Evolutionary conservation across 768 basidiomycete genomes (phyloP), one percentile per base, ranked within the genome.

Genomic region (Leccinellum rugosiceps): DNA sequence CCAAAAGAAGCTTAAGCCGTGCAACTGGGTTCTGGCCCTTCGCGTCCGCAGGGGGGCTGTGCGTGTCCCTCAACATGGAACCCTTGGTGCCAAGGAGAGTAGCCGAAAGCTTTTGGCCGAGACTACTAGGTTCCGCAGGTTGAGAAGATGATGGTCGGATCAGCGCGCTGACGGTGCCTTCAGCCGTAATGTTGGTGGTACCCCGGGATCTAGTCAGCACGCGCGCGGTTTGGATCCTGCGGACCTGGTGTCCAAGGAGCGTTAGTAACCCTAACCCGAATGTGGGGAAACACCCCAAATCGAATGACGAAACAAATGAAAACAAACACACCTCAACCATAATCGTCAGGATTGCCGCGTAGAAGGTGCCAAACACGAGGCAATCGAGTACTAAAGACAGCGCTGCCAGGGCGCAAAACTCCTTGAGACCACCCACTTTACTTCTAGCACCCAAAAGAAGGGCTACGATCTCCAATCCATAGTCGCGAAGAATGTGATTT

Each of bases 391-490:
- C 80, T 50, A 99, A 79, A 52, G 92, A 78, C n/a, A 98, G 71
- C 2, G 94, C 94, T 0, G 95, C 97, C 15, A 98, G 83, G 11
- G 94, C 90, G 69, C 96, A 98, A 61, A 98, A 96, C 73, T 99
- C 95, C 60, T 83, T 85, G 50, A 99, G 76, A 11, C 96, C 96
- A 21, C 88, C 87, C 26, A 98, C 93, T 45, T 86, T 87, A 59
- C 86, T 87, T 63, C 88, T 85, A 2, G 93, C 94, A 3, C 97
- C 97, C 44, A 95, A 81, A 46, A 88, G 75, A 5, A 99, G 82
- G 3, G 98, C 93, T 5, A 85, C 90, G 47, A 98, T 87, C 66
- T 99, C 97, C 50, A 99, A 80, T 4, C 86, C 85, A 61, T 97
- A 99, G 70, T 99, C 97, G 30, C 95, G 80, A 52, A 99, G 84